Percentiles rank a stretch among this genome's conserved stretches.
phyloP scores from a whole-genome alignment of 164 flowering plant species.

The Vitis amurensis region DNA sequence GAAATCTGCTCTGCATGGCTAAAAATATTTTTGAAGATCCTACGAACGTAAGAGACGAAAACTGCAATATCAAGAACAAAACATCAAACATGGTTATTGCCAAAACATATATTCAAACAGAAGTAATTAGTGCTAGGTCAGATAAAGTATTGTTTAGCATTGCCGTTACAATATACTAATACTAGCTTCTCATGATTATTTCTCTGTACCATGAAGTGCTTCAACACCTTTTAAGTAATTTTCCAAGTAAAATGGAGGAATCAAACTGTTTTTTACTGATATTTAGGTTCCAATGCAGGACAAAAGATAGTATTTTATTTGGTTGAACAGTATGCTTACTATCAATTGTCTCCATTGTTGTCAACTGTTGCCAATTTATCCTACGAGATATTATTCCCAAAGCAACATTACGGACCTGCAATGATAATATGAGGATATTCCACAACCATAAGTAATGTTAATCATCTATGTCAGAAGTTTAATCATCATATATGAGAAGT shows the following conservation, averaged over 20 bases:
- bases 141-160: background rate
- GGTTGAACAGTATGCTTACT: slow-evolving; percentile 42
- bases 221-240: background rate
- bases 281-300: background rate
- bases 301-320: no score
- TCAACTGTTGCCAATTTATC: slow-evolving; percentile 77
- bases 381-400: slow-evolving; percentile 92
- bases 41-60: slow-evolving; percentile 63
- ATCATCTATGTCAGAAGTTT: no score
- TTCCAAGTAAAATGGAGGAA: background rate
- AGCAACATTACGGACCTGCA: slow-evolving; percentile 90
- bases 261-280: background rate
- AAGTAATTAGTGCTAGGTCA: background rate
- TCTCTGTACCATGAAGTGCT: background rate
- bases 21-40: slow-evolving; percentile 85
- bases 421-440: slow-evolving; percentile 1
- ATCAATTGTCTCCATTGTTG: slow-evolving; percentile 78
- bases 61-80: slow-evolving; percentile 51
- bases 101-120: background rate
- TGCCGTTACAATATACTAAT: background rate
- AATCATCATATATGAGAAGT: background rate
- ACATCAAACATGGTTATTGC: background rate
- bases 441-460: background rate
- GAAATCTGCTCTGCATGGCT: slow-evolving; percentile 91
- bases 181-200: background rate